Percentiles rank a stretch among this genome's conserved stretches.
These are phyloP conservation scores for Pulveroboletus sp. DNA, from an alignment of 768 basidiomycete species.

Conservation along the genomic window DNA sequence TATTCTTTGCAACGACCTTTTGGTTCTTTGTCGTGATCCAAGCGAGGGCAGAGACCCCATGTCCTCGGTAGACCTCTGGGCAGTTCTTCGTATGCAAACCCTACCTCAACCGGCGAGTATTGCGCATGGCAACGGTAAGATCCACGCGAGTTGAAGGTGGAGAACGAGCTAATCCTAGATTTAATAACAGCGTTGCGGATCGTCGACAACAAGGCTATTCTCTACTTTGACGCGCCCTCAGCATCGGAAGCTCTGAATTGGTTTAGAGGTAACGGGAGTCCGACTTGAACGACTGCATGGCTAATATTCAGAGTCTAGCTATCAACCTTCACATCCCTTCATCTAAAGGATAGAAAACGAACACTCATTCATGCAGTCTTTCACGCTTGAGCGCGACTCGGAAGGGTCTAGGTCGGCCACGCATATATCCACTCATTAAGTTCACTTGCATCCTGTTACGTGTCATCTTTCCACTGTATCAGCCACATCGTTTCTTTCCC, in stretches of 20 bases:
- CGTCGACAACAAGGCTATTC: slow-evolving; percentile 87
- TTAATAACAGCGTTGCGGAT: slow-evolving; percentile 62
- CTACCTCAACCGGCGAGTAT: slow-evolving; percentile 86
- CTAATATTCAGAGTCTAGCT: slow-evolving; percentile 40
- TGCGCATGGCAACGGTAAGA: slow-evolving; percentile 76
- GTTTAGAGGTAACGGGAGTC: slow-evolving; percentile 67
- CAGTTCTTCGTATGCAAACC: slow-evolving; percentile 93
- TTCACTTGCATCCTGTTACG: slow-evolving; percentile 26
- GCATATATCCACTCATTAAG: slow-evolving; percentile 37
- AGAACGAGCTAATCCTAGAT: slow-evolving; percentile 5
- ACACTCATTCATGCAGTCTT: slow-evolving; percentile 5
- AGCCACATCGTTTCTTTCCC: slow-evolving; percentile 18
- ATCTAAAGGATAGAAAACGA: slow-evolving; percentile 57
- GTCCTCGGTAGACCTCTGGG: slow-evolving; percentile 87
- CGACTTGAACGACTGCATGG: not conserved
- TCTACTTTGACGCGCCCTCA: slow-evolving; percentile 83
- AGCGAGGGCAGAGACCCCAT: slow-evolving; percentile 72
- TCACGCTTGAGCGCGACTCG: slow-evolving; percentile 6
- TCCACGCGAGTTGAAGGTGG: not conserved
- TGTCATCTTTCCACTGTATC: slow-evolving; percentile 33
- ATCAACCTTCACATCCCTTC: slow-evolving; percentile 87
- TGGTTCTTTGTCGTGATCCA: slow-evolving; percentile 88
- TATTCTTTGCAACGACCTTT: slow-evolving; percentile 86
- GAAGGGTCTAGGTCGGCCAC: slow-evolving; percentile 21
- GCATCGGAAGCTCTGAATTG: slow-evolving; percentile 83